Conservation (phyloP, 495 filamentous ascomycete genomes). For the Diplogelasinospora grovesii region DNA sequence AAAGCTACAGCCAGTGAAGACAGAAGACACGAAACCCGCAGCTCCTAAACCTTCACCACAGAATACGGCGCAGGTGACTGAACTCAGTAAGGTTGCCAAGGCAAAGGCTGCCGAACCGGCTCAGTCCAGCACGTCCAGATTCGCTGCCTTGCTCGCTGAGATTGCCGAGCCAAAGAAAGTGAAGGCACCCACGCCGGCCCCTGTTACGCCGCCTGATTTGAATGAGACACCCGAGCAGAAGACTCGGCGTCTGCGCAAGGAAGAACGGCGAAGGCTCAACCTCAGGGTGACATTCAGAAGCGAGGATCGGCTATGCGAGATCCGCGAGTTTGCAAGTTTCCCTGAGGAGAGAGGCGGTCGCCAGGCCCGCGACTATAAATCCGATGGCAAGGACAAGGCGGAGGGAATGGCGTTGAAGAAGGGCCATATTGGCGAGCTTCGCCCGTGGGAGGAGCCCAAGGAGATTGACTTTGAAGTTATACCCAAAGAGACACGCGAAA, state of each 20-base stretch:
- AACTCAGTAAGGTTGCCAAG: constrained; percentile 12
- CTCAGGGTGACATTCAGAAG: constrained; percentile 61
- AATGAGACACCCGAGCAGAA: constrained; percentile 74
- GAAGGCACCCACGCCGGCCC: constrained; percentile 26
- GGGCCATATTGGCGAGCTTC: constrained; percentile 39
- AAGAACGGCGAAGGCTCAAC: constrained; percentile 62
- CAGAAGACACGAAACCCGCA: constrained; percentile 6
- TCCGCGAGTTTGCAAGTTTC: constrained; percentile 70
- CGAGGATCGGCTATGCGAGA: constrained; percentile 62
- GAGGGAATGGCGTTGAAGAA: constrained; percentile 78
- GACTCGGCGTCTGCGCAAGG: constrained; percentile 67
- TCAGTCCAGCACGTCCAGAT: constrained; percentile 21
- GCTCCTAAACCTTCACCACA: constrained; percentile 5
- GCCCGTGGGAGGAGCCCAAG: constrained; percentile 30
- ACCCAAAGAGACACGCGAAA: constrained; percentile 42
- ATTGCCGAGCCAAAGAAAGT: constrained; percentile 56
- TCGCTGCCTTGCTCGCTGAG: constrained; percentile 52
- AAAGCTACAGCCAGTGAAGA: constrained; percentile 9
- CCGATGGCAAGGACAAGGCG: constrained; percentile 40
- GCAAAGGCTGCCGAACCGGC: constrained; percentile 13
- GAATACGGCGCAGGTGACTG: constrained; percentile 5
- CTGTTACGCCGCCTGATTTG: constrained; percentile 41
- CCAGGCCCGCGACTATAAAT: constrained; percentile 59
- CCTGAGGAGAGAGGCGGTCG: constrained; percentile 75
- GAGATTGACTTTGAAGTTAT: constrained; percentile 51